Conservation (phyloP, 768 basidiomycete genomes). For the Tricholoma hemisulphureum region DNA sequence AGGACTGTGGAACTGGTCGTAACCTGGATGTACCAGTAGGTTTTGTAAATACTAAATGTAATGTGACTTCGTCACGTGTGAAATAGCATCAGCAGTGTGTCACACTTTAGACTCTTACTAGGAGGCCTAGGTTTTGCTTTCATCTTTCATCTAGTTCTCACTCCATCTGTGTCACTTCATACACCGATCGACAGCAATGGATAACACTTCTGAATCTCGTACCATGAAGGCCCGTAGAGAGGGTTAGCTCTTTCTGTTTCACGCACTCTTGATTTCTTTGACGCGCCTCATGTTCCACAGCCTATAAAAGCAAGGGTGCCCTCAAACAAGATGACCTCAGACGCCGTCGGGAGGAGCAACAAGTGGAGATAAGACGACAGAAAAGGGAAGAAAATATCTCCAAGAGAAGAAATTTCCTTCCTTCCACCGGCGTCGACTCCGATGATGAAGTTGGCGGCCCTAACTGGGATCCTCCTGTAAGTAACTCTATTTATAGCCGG, state of each 20-base stretch:
- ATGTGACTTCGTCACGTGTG: too few species aligned
- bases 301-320: conserved; percentile 88
- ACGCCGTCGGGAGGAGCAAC: conserved; percentile 95
- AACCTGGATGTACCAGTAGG: too few species aligned
- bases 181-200: conserved; percentile 34
- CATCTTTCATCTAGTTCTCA: conserved; percentile 28
- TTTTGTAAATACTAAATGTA: too few species aligned
- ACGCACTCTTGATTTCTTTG: conserved; percentile 28
- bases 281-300: conserved; percentile 47
- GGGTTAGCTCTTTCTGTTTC: conserved; percentile 41
- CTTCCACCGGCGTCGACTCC: conserved; percentile 72
- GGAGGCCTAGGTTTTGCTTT: too few species aligned
- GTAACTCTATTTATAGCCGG: conserved; percentile 24
- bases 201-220: conserved; percentile 52
- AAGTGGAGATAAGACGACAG: conserved; percentile 97
- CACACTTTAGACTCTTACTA: too few species aligned
- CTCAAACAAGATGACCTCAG: conserved; percentile 92
- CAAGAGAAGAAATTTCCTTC: conserved; percentile 92
- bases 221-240: conserved; percentile 75
- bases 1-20: too few species aligned
- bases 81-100: too few species aligned
- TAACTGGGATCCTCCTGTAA: conserved; percentile 77
- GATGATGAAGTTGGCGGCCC: conserved; percentile 82
- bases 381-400: conserved; percentile 99
- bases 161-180: conserved; percentile 21